Evolutionary conservation across 257 asterid species (phyloP), one percentile per base, ranked within the genome.

Genomic region (Eucommia ulmoides): DNA sequence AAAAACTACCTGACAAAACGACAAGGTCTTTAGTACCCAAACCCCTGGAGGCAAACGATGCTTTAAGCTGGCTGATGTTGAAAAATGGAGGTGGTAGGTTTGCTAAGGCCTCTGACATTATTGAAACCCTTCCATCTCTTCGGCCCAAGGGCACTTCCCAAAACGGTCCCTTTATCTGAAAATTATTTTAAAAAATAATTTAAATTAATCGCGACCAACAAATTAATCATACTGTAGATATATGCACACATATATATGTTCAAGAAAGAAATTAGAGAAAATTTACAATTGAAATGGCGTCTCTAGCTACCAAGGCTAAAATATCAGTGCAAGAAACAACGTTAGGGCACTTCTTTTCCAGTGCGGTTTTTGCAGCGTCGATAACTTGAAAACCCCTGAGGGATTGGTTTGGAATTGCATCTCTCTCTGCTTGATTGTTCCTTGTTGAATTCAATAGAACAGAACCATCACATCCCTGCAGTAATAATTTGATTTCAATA

Each of bases 381-480:
- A 86, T 68, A 2, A 82, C 81, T 22, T 75, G 67, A 54, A 67
- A 84, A 0, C 95, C 89, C 52, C 84, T 49, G 0, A 84, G 70
- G 29, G 61, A 69, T 25, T 9, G 78, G 53, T 80, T 80, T 1
- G 93, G 93, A 26, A 64, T 35, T 1, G 88, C 52, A 20, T 69
- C 88, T 60, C 50, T 83, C 59, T 83, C 94, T 0, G 93, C 79
- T 10, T 76, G 61, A 59, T 63, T 78, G 15, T 25, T 62, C 0
- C 53, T 38, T 10, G 81, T 75, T 0, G 82, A 64, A 65, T 78
- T 78, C 21, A 84, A 1, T 1, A 75, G 77, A 1, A 80, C 78
- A 1, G 85, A 83, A 7, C 75, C 92, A 20, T 83, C 94, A 23
- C 87, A 83, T 16, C 94, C 94, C 91, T 79, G 25, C n/a, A n/a